These are phyloP conservation scores for Trichosporon sp. DNA, from an alignment of 1,284 basidiomycete genomes.

Conservation along the genomic window DNA sequence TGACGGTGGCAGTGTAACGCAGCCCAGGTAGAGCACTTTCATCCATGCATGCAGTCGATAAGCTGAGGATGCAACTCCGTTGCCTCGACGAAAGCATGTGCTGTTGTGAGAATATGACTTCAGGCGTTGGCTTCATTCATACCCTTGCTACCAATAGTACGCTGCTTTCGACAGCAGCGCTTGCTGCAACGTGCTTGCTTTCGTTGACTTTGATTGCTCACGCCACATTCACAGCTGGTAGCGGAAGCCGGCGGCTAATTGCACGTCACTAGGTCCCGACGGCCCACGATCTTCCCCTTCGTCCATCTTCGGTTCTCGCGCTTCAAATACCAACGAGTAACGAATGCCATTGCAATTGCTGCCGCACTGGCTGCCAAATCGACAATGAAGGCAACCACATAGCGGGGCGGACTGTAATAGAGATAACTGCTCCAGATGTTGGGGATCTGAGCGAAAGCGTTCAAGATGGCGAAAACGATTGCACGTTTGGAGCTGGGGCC, in stretches of 20 bases:
- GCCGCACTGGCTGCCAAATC: constrained; percentile 16
- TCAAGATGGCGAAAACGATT: constrained; percentile 45
- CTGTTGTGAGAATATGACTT: no score
- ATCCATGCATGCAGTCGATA: no score
- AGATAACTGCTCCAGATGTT: constrained; percentile 49
- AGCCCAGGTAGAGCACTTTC: no score
- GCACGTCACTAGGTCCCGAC: constrained; percentile 34
- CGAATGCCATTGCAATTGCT: constrained; percentile 13
- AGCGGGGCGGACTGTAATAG: constrained; percentile 38
- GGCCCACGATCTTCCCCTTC: constrained; percentile 31
- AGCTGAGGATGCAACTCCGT: no score
- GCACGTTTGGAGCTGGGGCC: constrained; percentile 48
- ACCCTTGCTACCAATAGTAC: no score
- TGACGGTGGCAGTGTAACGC: no score
- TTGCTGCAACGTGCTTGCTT: no score
- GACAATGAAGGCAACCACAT: constrained; percentile 38
- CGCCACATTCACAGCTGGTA: constrained; percentile 44
- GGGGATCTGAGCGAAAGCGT: constrained; percentile 45
- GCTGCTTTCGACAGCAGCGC: no score
- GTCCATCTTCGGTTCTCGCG: constrained; percentile 29
- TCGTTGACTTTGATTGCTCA: no score
- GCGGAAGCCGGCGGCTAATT: constrained; percentile 37
- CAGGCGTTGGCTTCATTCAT: no score
- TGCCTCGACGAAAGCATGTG: no score
- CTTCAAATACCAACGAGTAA: no score